These are phyloP conservation scores for Ceratorhiza oryzae-sativae DNA, from an alignment of 1,284 basidiomycete species.

Conservation along the genomic window DNA sequence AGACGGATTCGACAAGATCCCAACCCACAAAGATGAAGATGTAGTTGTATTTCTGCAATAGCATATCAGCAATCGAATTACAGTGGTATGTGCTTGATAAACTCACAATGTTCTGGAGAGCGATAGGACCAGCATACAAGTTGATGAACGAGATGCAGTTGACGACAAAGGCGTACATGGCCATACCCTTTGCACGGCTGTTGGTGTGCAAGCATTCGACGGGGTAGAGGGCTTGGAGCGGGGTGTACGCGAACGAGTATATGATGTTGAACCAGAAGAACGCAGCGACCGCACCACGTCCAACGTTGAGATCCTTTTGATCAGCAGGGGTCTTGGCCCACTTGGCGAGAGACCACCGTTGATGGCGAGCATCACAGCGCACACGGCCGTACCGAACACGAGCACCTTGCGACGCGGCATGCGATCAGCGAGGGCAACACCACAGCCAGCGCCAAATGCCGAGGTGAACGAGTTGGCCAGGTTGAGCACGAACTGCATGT, in stretches of 20 bases:
- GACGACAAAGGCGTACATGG: constrained; percentile 50
- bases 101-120: constrained; percentile 48
- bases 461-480: constrained; percentile 63
- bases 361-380: constrained; percentile 47
- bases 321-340: constrained; percentile 46
- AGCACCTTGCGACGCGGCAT: constrained; percentile 47
- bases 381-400: constrained; percentile 45
- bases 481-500: constrained; percentile 61
- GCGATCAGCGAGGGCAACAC: constrained; percentile 58
- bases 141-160: constrained; percentile 49
- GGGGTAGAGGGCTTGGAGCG: constrained; percentile 64
- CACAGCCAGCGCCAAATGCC: constrained; percentile 59
- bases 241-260: constrained; percentile 54
- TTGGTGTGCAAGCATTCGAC: constrained; percentile 63
- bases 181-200: constrained; percentile 66
- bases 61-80: neutral
- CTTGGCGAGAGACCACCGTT: constrained; percentile 48
- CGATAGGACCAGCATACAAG: constrained; percentile 50
- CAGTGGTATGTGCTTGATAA: constrained; percentile 39
- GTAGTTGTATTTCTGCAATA: constrained; percentile 38
- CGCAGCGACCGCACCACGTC: constrained; percentile 51
- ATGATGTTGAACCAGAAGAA: constrained; percentile 58
- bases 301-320: constrained; percentile 48
- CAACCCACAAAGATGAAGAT: constrained; percentile 49
- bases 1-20: constrained; percentile 49